Base-by-base conservation (phyloP, 1,284 basidiomycete genomes). In the Cutaneotrichosporon spelunceum region DNA sequence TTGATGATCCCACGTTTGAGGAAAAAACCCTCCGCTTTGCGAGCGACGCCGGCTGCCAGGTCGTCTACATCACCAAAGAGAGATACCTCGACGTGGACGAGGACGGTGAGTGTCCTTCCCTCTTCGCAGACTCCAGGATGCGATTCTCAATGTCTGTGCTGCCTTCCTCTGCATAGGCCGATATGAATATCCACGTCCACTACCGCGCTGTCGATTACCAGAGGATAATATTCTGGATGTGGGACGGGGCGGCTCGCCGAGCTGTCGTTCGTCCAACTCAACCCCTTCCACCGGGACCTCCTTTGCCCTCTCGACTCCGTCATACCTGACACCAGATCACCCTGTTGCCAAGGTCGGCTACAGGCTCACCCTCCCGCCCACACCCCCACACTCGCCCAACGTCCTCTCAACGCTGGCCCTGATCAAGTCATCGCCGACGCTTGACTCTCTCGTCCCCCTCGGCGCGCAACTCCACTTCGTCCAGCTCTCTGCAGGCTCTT, bases 391-490 rank as follows among this genome's bases (percentile, higher is more conserved):
- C 79, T 87, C 91, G 54, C 81, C 88, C 11, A 85, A 86, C 42
- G 87, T 91, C 80, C 83, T 88, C 59, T 90, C 88, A 10, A 95
- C 93, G 0, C 85, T 99, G 55, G 93, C 93, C 34, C 84, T 98
- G 75, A 96, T 99, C 83, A 98, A 98, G 79, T 88, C 93, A 53
- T 86, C 87, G 9, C 86, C 90, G 0, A 87, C 85, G 1, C 84
- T 98, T 52, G 94, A 97, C 78, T 85, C 88, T 2, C 77, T 86
- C 16, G 81, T 84, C 4, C 89, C 93, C 0, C 84, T 98, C 5
- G 87, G 91, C 4, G 82, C 85, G 8, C 95, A 99, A 77, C 83
- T 98, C 10, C 92, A 97, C 70, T 88, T 98, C 63, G 83, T 98
- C 56, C 96, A 94, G 68, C 84, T 97, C 29, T 97, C 77, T 4